Percentiles rank a stretch among this genome's conserved stretches.
phyloP scores from a whole-genome alignment of 1,139 yeast species.

The Candida labiduridarum region DNA sequence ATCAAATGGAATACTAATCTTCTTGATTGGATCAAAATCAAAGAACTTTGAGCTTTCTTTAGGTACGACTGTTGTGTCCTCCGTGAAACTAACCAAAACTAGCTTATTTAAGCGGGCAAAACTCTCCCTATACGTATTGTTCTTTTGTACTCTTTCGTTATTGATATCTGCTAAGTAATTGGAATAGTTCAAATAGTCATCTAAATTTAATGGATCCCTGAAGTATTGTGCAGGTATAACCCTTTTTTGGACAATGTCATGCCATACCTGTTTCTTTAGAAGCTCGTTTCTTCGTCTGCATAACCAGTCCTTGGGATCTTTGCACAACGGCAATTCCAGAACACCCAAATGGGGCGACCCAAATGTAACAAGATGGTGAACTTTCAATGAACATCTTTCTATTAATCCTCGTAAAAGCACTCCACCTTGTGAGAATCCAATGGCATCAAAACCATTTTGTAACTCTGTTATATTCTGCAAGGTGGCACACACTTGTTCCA shows the following conservation, averaged over 20 bases:
- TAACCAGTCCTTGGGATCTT: constrained; percentile 53
- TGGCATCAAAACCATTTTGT: constrained; percentile 61
- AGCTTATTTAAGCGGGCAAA: constrained; percentile 49
- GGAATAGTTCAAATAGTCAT: constrained; percentile 51
- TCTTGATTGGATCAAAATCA: constrained; percentile 52
- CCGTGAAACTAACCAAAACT: constrained; percentile 59
- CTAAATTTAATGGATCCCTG: constrained; percentile 54
- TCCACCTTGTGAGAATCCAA: constrained; percentile 88
- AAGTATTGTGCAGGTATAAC: constrained; percentile 78
- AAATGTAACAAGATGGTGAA: constrained; percentile 64
- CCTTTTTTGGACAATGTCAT: constrained; percentile 54
- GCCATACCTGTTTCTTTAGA: constrained; percentile 65
- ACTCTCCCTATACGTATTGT: constrained; percentile 41
- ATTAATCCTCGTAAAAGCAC: constrained; percentile 66
- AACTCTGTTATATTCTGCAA: constrained; percentile 44
- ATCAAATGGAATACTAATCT: constrained; percentile 46
- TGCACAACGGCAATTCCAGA: constrained; percentile 67
- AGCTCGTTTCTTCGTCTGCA: constrained; percentile 59
- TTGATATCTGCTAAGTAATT: constrained; percentile 64
- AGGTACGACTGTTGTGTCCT: constrained; percentile 72
- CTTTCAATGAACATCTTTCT: constrained; percentile 55
- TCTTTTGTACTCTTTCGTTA: constrained; percentile 49
- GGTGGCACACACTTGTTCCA: constrained; percentile 42
- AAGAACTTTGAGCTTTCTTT: constrained; percentile 70
- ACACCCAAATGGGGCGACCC: constrained; percentile 87